Percentiles rank a stretch among this genome's conserved stretches.
phyloP scores from a whole-genome alignment of 2,329 filamentous ascomycete species.

The Diplodia seriata region DNA sequence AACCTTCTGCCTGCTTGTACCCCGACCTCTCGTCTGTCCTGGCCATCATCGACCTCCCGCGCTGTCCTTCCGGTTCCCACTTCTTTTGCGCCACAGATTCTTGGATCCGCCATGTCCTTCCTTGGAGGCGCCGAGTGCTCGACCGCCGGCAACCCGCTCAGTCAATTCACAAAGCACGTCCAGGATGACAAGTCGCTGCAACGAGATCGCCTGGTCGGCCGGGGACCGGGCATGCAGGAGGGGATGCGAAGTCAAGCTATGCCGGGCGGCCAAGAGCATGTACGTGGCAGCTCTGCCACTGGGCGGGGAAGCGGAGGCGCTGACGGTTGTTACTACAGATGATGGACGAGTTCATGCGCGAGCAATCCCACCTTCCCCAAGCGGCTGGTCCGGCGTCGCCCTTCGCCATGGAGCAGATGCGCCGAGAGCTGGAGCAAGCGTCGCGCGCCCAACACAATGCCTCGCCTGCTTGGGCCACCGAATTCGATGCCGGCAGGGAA shows the following conservation, averaged over 20 bases:
- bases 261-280: constrained; percentile 71
- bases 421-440: constrained; percentile 65
- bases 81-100: neutral
- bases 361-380: constrained; percentile 68
- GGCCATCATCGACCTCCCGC: neutral
- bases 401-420: constrained; percentile 72
- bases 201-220: constrained; percentile 82
- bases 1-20: neutral
- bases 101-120: constrained; percentile 78
- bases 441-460: constrained; percentile 56
- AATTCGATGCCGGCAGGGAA: constrained; percentile 65
- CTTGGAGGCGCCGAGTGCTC: constrained; percentile 96
- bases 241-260: constrained; percentile 77
- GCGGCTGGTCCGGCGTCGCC: constrained; percentile 60
- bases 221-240: constrained; percentile 73
- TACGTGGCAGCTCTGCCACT: constrained; percentile 37
- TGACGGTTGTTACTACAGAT: constrained; percentile 62
- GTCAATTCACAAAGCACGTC: constrained; percentile 96
- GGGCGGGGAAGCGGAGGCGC: neutral
- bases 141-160: constrained; percentile 91
- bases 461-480: constrained; percentile 67
- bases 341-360: constrained; percentile 92
- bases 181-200: constrained; percentile 96
- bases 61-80: neutral
- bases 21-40: neutral